Base-by-base conservation (phyloP, 768 basidiomycete species). In the Saitozyma sp. region DNA sequence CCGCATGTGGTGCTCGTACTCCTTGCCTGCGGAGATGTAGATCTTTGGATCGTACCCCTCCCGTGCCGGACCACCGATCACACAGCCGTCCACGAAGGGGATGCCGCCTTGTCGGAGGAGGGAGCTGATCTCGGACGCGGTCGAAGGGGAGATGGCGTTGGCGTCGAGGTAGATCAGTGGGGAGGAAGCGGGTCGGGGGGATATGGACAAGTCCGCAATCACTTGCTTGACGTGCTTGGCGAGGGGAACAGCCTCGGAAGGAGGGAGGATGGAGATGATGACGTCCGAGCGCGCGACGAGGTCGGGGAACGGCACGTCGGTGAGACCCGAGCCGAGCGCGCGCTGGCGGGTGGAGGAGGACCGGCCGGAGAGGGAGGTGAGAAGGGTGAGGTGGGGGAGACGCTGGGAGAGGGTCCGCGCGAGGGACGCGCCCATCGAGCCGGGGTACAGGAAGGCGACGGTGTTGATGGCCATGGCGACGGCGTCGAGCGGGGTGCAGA, bases 351-450 rank as follows among this genome's bases (percentile, higher is more conserved):
- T 84, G 38, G 78, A 81, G 58, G 83, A 81, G 2, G 85, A 86
- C 48, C 86, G 84, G 40, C 83, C 83, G 37, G 83, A 81, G 49
- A 87, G 78, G 65, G 82, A 82, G 10, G 86, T 87, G 62, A 86
- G 82, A 20, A 86, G 85, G 6, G 81, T 83, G 68, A 82, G 83
- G 37, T 85, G 54, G 8, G 61, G 81, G 29, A 29, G 29, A 29
- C 29, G 29, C 29, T 29, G 29, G 29, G 29, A 80, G 42, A 87
- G 79, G 37, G 81, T 82, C 40, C 75, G 81, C 16, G 82, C 86
- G 39, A 88, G 83, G 17, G 81, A 86, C 6, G 85, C 79, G 37
- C 86, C 86, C 87, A 87, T 88, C 2, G 82, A 83, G 16, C 86
- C 86, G 9, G 85, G 82, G 41, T 85, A 83, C 61, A 87, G 77